Conservation (phyloP, 2,329 filamentous ascomycete species). For the Arthroderma uncinatum region DNA sequence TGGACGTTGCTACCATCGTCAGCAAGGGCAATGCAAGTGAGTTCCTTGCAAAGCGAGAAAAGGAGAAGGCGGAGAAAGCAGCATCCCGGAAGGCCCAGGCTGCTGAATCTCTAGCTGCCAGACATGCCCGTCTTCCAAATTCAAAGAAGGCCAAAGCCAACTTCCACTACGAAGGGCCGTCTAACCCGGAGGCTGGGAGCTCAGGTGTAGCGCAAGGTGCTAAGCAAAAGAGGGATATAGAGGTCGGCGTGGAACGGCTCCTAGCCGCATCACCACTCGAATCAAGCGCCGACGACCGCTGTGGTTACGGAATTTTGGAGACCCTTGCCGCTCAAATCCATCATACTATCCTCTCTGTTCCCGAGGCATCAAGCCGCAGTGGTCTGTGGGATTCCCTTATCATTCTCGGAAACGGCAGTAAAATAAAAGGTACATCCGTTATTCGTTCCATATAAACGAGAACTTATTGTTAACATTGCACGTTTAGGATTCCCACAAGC, state of each 20-base stretch:
- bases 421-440: slow-evolving; percentile 42
- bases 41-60: slow-evolving; percentile 51
- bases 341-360: slow-evolving; percentile 67
- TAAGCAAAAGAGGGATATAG: slow-evolving; percentile 45
- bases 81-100: slow-evolving; percentile 42
- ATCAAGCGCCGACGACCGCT: slow-evolving; percentile 21
- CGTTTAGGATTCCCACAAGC: slow-evolving; percentile 70
- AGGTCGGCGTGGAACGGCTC: slow-evolving; percentile 53
- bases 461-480: slow-evolving; percentile 27
- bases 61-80: slow-evolving; percentile 49
- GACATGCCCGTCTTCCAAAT: slow-evolving; percentile 45
- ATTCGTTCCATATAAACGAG: background rate
- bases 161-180: slow-evolving; percentile 52
- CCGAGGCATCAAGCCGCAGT: slow-evolving; percentile 72
- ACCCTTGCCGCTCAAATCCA: slow-evolving; percentile 76
- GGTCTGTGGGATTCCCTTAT: slow-evolving; percentile 86
- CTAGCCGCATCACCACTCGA: slow-evolving; percentile 41
- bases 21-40: slow-evolving; percentile 50
- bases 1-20: slow-evolving; percentile 56
- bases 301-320: slow-evolving; percentile 59
- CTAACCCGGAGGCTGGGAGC: slow-evolving; percentile 44
- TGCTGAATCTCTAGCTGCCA: slow-evolving; percentile 34
- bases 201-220: slow-evolving; percentile 38
- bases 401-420: slow-evolving; percentile 78
- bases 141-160: slow-evolving; percentile 48